phyloP scores from a whole-genome alignment of 495 filamentous ascomycete genomes.

The Sordaria brevicollis region DNA sequence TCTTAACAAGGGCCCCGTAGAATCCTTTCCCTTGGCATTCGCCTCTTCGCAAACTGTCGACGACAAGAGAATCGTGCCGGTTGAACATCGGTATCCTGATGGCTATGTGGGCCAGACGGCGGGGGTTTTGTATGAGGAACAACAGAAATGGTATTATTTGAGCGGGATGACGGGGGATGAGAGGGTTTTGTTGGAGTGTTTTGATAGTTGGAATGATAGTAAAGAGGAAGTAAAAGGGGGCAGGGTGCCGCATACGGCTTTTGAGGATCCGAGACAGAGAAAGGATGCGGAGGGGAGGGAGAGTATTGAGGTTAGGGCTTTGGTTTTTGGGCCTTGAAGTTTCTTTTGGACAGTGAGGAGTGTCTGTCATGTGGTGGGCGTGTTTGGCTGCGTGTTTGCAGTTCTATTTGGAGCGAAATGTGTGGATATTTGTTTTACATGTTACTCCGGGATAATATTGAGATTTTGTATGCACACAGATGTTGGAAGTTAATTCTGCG shows the following conservation, averaged over 20 bases:
- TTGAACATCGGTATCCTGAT: slow-evolving; percentile 64
- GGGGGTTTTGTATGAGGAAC: slow-evolving; percentile 49
- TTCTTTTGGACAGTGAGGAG: slow-evolving; percentile 4
- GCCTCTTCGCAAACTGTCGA: slow-evolving; percentile 50
- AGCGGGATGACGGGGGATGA: slow-evolving; percentile 69
- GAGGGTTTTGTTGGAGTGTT: slow-evolving; percentile 73
- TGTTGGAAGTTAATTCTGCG: not conserved
- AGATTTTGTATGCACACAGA: no score
- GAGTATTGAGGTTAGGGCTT: slow-evolving; percentile 79
- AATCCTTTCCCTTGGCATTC: slow-evolving; percentile 59
- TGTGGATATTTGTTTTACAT: no score
- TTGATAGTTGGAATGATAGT: slow-evolving; percentile 49
- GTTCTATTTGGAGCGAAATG: no score
- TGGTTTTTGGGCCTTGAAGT: slow-evolving; percentile 67
- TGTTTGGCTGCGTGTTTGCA: no score
- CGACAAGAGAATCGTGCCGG: slow-evolving; percentile 54
- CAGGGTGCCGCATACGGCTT: slow-evolving; percentile 72
- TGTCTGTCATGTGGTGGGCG: no score
- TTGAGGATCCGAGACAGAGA: slow-evolving; percentile 59
- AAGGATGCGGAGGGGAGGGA: slow-evolving; percentile 52
- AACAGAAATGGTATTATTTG: slow-evolving; percentile 67
- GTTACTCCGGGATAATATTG: no score
- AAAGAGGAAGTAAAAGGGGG: slow-evolving; percentile 40
- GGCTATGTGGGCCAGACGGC: slow-evolving; percentile 65
- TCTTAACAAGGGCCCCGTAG: slow-evolving; percentile 57